These are phyloP conservation scores for Miamiensis avidus DNA, from an alignment of 169 alveolate species.

Conservation along the genomic window DNA sequence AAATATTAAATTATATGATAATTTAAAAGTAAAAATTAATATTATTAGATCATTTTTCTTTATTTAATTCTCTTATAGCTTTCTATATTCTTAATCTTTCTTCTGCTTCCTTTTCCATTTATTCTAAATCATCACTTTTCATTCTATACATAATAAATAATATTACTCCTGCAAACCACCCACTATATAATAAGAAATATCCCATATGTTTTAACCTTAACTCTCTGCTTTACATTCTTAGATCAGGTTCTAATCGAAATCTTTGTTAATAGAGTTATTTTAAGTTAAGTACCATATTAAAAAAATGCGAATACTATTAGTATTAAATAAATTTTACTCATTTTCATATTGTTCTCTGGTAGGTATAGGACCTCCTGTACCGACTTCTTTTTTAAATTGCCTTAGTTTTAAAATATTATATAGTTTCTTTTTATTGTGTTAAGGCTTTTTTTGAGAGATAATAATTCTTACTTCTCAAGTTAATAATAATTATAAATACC, in stretches of 20 bases:
- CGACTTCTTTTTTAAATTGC: neutral
- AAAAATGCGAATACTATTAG: neutral
- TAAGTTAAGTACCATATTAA: neutral
- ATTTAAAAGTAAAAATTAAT: too few relatives aligned
- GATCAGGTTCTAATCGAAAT: conserved; percentile 39
- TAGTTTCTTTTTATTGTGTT: too few relatives aligned
- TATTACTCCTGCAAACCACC: conserved; percentile 49
- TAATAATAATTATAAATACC: neutral
- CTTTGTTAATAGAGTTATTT: neutral
- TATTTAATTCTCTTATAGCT: conserved; percentile 15
- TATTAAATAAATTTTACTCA: conserved; percentile 16
- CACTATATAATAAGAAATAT: conserved; percentile 33
- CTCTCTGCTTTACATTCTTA: conserved; percentile 45
- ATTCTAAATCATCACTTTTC: conserved; percentile 48
- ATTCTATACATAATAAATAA: conserved; percentile 47
- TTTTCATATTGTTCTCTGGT: conserved; percentile 27
- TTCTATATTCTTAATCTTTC: conserved; percentile 37
- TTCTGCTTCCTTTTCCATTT: conserved; percentile 45
- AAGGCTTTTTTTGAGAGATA: too few relatives aligned
- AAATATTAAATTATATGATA: too few relatives aligned
- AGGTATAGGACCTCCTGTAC: conserved; percentile 18
- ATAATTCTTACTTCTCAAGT: too few relatives aligned
- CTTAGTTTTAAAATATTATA: neutral
- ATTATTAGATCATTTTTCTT: too few relatives aligned
- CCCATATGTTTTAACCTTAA: conserved; percentile 43